phyloP scores from a whole-genome alignment of 2,329 filamentous ascomycete species.

The Penicillium sp. region DNA sequence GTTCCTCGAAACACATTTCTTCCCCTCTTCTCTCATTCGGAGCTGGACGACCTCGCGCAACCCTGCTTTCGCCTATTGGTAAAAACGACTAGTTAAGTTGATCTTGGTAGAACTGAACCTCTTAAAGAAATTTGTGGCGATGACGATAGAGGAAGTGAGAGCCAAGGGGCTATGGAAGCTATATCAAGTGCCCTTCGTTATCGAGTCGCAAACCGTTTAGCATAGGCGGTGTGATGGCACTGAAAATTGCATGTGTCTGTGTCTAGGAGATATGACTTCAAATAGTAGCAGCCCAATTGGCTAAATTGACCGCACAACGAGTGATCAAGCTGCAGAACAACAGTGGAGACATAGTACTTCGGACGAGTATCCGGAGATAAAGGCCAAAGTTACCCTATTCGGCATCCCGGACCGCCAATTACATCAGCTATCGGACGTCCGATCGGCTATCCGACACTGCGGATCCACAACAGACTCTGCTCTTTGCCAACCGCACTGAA shows the following conservation, averaged over 20 bases:
- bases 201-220: not conserved
- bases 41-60: not conserved
- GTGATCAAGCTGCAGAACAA: not conserved
- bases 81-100: not conserved
- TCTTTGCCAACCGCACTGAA: slow-evolving; percentile 12
- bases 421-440: slow-evolving; percentile 16
- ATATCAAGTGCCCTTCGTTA: not conserved
- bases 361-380: not conserved
- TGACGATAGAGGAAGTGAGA: not conserved
- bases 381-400: not conserved
- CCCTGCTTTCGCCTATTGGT: not conserved
- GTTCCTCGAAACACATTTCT: not conserved
- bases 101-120: not conserved
- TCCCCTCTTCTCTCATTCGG: not conserved
- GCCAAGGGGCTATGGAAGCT: not conserved
- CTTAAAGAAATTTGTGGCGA: not conserved
- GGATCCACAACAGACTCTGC: slow-evolving; percentile 14
- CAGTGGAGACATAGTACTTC: not conserved
- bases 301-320: not conserved
- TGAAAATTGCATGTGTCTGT: not conserved
- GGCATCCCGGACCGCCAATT: slow-evolving; percentile 1
- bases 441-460: slow-evolving; percentile 24
- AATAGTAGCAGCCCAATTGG: not conserved
- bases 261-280: not conserved
- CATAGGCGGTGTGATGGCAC: not conserved